Conservation (phyloP, 495 filamentous ascomycete genomes). For the Xylaria scruposa region DNA sequence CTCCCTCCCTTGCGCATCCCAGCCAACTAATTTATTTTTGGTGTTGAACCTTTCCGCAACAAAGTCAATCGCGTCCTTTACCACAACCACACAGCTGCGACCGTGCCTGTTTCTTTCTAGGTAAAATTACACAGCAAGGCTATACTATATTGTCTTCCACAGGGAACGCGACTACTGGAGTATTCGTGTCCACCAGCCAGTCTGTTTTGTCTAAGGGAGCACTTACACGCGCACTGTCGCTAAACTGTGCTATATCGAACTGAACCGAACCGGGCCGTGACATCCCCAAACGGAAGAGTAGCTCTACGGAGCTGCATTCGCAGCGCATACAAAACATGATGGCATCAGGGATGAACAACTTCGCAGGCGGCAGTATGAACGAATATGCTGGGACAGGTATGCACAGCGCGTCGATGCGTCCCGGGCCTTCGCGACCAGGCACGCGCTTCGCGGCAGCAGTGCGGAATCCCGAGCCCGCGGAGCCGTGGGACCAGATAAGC, state of each 20-base stretch:
- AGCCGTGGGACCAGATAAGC: conserved; percentile 58
- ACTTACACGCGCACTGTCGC: neutral
- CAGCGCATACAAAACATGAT: conserved; percentile 23
- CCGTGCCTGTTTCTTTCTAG: neutral
- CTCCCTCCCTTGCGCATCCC: conserved; percentile 22
- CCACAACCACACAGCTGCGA: neutral
- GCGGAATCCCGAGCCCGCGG: conserved; percentile 41
- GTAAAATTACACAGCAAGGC: neutral
- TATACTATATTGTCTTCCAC: conserved; percentile 1
- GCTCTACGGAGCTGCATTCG: conserved; percentile 26
- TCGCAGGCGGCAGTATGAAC: conserved; percentile 39
- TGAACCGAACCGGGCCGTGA: neutral
- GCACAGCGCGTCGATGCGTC: conserved; percentile 37
- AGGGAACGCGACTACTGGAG: neutral
- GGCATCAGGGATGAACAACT: conserved; percentile 39
- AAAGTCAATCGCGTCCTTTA: neutral
- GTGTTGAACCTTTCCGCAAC: neutral
- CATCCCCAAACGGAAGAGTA: conserved; percentile 15
- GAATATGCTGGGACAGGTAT: conserved; percentile 31
- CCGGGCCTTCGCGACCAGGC: conserved; percentile 35
- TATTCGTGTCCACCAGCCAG: neutral
- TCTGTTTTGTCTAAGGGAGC: neutral
- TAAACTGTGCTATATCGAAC: neutral
- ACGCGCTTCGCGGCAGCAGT: conserved; percentile 42
- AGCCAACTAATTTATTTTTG: conserved; percentile 20